Percentiles rank a stretch among this genome's conserved stretches.
phyloP scores from a whole-genome alignment of 2,329 filamentous ascomycete species.

The Hypoxylon sp. region DNA sequence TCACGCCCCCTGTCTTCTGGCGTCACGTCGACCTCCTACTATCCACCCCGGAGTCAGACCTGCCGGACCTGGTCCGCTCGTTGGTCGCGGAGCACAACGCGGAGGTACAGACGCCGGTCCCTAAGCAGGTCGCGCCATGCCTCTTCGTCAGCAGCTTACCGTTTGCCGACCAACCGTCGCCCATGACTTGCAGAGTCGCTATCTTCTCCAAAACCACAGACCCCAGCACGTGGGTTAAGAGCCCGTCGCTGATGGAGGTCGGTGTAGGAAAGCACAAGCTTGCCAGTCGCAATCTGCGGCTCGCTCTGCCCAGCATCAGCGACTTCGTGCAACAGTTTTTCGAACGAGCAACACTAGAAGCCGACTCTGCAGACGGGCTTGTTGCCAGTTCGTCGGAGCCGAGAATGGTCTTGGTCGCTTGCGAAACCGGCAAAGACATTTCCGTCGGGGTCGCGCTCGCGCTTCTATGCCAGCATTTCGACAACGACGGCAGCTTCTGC shows the following conservation, averaged over 20 bases:
- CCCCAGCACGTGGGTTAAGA: conserved; percentile 53
- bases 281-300: conserved; percentile 83
- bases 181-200: conserved; percentile 50
- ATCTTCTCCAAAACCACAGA: conserved; percentile 55
- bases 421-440: conserved; percentile 80
- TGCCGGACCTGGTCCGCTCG: conserved; percentile 57
- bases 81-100: conserved; percentile 48
- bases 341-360: neutral
- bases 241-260: conserved; percentile 58
- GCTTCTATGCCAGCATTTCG: conserved; percentile 76
- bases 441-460: conserved; percentile 80
- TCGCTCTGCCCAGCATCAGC: conserved; percentile 70
- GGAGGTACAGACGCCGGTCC: conserved; percentile 7
- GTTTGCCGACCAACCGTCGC: conserved; percentile 11
- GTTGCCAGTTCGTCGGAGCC: neutral
- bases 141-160: conserved; percentile 42
- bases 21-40: conserved; percentile 67
- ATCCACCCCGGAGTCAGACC: conserved; percentile 68
- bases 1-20: conserved; percentile 87
- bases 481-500: conserved; percentile 62
- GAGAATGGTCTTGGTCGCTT: conserved; percentile 66
- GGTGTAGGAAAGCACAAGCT: conserved; percentile 76
- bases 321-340: conserved; percentile 59
- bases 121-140: conserved; percentile 47
- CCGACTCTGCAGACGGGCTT: conserved; percentile 38